Evolutionary conservation across 208 protist species (phyloP), one percentile per base, ranked within the genome.

Genomic region (Leishmania turanica): DNA sequence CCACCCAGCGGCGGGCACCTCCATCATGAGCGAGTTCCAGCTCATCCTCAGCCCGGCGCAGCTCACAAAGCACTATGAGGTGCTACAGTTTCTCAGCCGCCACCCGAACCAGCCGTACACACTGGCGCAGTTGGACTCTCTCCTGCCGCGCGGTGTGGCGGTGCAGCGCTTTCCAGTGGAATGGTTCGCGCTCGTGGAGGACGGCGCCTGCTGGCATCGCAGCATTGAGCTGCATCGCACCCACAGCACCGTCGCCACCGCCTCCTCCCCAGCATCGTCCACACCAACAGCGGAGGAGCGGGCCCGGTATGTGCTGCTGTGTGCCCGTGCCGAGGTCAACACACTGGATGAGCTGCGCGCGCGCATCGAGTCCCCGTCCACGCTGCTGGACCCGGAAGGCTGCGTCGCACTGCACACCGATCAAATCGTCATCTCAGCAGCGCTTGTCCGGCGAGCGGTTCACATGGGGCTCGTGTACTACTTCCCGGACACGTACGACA

Each of bases 331-430:
- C 0, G 88, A 89, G 49, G 69, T 97, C 19, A 51, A 79, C 5
- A 84, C 89, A 34, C 84, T 96, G 53, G 86, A 81, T 53, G 89
- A 93, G 77, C 85, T 97, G 68, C 66, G 78, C 49, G 66, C 45
- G 17, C 82, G 95, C 11, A 68, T 97, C 42, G 87, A 95, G 65
- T 88, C 88, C 8, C 92, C 92, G 8, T 82, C 88, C 0, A 90
- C 86, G 42, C 31, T 89, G 60, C 79, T 86, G 17, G 94, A 97
- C 69, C 73, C 80, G 53, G 94, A 95, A n/a, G 89, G 85, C 45
- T 97, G 92, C 76, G 88, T 95, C 17, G 94, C 84, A n/a, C 77
- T 97, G 62, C 94, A 97, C 81, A 97, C 94, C 45, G 90, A 95
- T 77, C 94, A 97, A 83, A 82, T 97, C 53, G 78, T 93, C 47